Percentiles rank a stretch among this genome's conserved stretches.
phyloP scores from a whole-genome alignment of 78 protist species.

The Tieghemostelium lacteum region DNA sequence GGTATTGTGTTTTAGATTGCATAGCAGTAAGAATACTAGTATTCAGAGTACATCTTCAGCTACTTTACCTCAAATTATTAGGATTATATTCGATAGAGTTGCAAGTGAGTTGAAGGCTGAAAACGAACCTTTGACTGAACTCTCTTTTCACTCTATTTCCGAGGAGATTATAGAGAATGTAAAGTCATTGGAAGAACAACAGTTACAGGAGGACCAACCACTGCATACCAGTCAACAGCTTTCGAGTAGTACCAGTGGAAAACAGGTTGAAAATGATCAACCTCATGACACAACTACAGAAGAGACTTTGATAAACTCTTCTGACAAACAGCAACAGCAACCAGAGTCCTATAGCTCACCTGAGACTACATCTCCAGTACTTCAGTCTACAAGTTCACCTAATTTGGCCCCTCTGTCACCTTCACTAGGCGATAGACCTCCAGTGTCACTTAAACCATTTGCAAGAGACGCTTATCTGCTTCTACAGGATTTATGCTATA shows the following conservation, averaged over 20 bases:
- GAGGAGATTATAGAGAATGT: not conserved
- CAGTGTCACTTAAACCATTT: constrained; percentile 38
- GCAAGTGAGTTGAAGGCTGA: not conserved
- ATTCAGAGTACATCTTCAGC: constrained; percentile 81
- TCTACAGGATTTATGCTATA: constrained; percentile 61
- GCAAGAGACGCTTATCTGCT: constrained; percentile 65
- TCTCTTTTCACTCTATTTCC: not conserved
- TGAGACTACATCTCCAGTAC: not conserved
- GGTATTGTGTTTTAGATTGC: constrained; percentile 75
- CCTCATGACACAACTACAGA: not conserved
- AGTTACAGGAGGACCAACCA: not conserved
- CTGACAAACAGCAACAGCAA: not conserved
- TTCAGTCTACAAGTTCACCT: not conserved
- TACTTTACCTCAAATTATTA: constrained; percentile 71
- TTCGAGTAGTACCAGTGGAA: not conserved
- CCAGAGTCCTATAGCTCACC: not conserved
- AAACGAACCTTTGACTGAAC: not conserved
- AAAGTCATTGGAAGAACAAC: not conserved
- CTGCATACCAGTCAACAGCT: too few species aligned
- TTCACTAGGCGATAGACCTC: not conserved
- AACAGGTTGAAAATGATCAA: not conserved
- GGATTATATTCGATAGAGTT: constrained; percentile 77
- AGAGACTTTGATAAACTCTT: not conserved
- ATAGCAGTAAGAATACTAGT: constrained; percentile 46
- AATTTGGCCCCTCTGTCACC: not conserved